phyloP scores from a whole-genome alignment of 352 stramenopile species.

The Thalassiosira livingstoniorum region DNA sequence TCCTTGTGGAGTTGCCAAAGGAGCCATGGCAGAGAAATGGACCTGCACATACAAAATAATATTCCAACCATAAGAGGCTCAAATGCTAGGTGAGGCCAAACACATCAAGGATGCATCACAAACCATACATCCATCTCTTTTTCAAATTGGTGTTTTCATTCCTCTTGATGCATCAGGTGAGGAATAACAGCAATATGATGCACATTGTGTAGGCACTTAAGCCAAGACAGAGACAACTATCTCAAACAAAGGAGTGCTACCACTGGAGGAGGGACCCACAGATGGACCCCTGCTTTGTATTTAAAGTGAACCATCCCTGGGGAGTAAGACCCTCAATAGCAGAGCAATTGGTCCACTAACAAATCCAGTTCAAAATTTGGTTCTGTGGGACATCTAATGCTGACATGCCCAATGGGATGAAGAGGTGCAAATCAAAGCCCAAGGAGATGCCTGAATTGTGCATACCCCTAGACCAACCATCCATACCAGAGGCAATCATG shows the following conservation, averaged over 20 bases:
- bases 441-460: neutral
- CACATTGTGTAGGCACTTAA: too few species aligned
- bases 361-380: neutral
- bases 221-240: too few species aligned
- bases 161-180: conserved; percentile 5
- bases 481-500: neutral
- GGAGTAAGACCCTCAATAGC: neutral
- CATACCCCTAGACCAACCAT: neutral
- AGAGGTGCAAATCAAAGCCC: neutral
- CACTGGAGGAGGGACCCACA: too few species aligned
- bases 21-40: neutral
- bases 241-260: too few species aligned
- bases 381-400: neutral
- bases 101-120: too few species aligned
- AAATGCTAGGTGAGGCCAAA: conserved; percentile 7
- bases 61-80: conserved; percentile 9
- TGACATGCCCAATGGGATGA: neutral
- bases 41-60: neutral
- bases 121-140: conserved; percentile 9
- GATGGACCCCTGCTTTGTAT: neutral
- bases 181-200: conserved; percentile 10
- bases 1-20: neutral
- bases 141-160: neutral
- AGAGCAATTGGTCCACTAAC: neutral
- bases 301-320: neutral